Conservation (phyloP, 139 green algal species). For the Chlorella sp. region DNA sequence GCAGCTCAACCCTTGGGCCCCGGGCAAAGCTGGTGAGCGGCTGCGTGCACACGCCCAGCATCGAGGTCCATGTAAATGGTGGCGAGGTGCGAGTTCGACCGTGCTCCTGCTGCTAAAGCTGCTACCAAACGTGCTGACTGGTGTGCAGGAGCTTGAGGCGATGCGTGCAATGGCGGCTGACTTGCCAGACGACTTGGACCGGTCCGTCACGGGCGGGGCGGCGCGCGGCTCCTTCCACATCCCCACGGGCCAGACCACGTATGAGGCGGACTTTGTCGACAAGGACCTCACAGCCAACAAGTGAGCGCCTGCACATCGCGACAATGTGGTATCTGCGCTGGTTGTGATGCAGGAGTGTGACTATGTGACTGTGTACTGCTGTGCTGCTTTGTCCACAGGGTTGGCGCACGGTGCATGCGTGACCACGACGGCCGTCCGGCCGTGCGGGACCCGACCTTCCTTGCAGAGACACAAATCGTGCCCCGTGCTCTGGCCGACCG, state of each 20-base stretch:
- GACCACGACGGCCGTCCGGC: slow-evolving; percentile 26
- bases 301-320: neutral
- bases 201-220: neutral
- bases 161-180: slow-evolving; percentile 10
- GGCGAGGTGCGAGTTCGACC: too few relatives aligned
- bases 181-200: slow-evolving; percentile 3
- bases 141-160: slow-evolving; percentile 16
- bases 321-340: too few relatives aligned
- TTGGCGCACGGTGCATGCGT: slow-evolving; percentile 38
- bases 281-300: slow-evolving; percentile 19
- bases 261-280: slow-evolving; percentile 18
- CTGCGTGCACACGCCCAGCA: neutral
- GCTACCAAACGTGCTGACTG: too few relatives aligned
- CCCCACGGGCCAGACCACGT: slow-evolving; percentile 18
- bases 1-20: neutral
- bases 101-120: too few relatives aligned
- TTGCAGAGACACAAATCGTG: slow-evolving; percentile 37
- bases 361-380: too few relatives aligned
- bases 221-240: slow-evolving; percentile 1
- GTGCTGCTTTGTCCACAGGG: too few relatives aligned
- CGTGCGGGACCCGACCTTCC: slow-evolving; percentile 37
- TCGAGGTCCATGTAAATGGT: too few relatives aligned
- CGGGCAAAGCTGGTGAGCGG: neutral
- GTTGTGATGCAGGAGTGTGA: too few relatives aligned
- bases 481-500: slow-evolving; percentile 10